A percentile compares a stretch with the other conserved stretches of the same genome.
Conservation (phyloP, 2,329 filamentous ascomycete species). For the Fusarium pseudonygamai region DNA sequence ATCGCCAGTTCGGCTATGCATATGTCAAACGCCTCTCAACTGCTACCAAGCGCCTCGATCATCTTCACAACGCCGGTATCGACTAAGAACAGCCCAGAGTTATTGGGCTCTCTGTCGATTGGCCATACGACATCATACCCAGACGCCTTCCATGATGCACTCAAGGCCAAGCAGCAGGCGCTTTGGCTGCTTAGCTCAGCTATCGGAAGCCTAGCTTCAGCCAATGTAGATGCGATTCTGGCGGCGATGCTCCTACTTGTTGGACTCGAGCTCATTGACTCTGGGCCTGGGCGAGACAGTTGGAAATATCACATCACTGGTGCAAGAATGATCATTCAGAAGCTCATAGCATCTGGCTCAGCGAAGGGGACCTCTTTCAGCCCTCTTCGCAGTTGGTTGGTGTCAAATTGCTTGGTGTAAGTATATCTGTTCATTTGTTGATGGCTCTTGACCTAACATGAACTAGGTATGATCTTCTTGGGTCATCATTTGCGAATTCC, state of each 20-base stretch:
- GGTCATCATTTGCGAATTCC: not conserved
- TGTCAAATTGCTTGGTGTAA: not conserved
- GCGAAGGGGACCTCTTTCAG: not conserved
- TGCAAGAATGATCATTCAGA: not conserved
- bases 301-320: not conserved
- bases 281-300: not conserved
- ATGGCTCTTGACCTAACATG: accelerated
- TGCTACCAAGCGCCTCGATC: not conserved
- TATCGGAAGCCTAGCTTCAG: not conserved
- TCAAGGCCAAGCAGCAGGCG: not conserved
- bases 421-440: accelerated
- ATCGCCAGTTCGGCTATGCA: not conserved
- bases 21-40: not conserved
- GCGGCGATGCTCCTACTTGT: not conserved
- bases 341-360: accelerated
- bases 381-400: not conserved
- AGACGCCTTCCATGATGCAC: not conserved
- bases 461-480: not conserved
- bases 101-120: not conserved
- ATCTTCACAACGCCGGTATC: not conserved
- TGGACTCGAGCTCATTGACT: not conserved
- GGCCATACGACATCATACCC: not conserved
- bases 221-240: not conserved
- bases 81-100: not conserved
- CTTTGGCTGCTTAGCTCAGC: not conserved